These are phyloP conservation scores for Cyberlindnera nakhonratchasimensis DNA, from an alignment of 805 yeast species.

Conservation along the genomic window DNA sequence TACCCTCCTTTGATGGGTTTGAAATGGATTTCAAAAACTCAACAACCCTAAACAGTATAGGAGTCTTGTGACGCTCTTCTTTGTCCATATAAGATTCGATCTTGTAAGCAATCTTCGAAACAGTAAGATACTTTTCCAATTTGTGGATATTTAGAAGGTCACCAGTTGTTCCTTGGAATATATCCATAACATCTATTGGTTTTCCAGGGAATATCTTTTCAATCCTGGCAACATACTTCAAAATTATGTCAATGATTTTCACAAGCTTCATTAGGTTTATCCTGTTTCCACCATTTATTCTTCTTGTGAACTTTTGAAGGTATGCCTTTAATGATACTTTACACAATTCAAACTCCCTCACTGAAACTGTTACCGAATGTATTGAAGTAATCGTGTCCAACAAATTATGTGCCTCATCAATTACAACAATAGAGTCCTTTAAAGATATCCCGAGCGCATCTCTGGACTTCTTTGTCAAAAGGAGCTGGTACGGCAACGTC, in stretches of 20 bases:
- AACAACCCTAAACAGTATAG: constrained; percentile 54
- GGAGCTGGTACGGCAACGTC: constrained; percentile 80
- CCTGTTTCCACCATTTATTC: constrained; percentile 69
- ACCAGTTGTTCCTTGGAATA: constrained; percentile 57
- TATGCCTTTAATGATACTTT: constrained; percentile 51
- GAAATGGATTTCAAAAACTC: constrained; percentile 61
- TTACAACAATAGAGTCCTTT: constrained; percentile 63
- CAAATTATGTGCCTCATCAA: constrained; percentile 92
- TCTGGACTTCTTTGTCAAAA: constrained; percentile 60
- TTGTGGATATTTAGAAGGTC: constrained; percentile 71
- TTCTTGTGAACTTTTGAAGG: constrained; percentile 53
- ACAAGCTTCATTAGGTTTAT: constrained; percentile 62
- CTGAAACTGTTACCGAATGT: constrained; percentile 57
- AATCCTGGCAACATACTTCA: constrained; percentile 40
- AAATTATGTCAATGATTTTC: constrained; percentile 51
- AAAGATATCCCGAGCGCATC: constrained; percentile 55
- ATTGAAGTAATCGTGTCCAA: constrained; percentile 71
- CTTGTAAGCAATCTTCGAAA: constrained; percentile 78
- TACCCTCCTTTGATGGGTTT: constrained; percentile 79
- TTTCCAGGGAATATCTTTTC: constrained; percentile 47
- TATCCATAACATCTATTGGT: constrained; percentile 46
- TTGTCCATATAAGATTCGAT: constrained; percentile 64
- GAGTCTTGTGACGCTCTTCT: constrained; percentile 15
- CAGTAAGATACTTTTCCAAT: constrained; percentile 57
- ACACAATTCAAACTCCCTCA: constrained; percentile 44